Base-by-base conservation (phyloP, 768 basidiomycete species). In the Boletus subparvulus region DNA sequence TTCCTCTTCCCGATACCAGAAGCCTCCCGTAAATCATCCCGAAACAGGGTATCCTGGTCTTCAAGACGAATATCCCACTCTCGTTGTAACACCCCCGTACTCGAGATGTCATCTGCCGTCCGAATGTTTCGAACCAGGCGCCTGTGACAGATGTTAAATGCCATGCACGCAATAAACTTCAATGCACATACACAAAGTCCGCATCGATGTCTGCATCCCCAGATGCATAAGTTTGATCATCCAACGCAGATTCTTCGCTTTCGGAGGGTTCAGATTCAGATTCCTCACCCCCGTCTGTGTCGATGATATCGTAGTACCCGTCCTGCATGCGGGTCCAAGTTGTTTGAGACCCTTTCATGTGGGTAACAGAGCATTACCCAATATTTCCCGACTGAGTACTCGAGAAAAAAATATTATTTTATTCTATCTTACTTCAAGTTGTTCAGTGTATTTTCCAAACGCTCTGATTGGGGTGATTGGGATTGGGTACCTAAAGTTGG, bases 21-120 rank as follows among this genome's bases (percentile, higher is more conserved):
- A 7, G 88, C 89, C 16, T 47, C 50, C 19, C 55, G 55, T 28
- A 92, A 73, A 63, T 91, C 88, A 54, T 91, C 86, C 14, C 81
- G 83, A 65, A 92, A 88, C 60, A 86, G 82, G 1, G 80, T 80
- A 13, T 89, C 84, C 54, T 78, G 77, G 51, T 90, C 85, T 63
- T 86, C 83, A 43, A 56, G 51, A 35, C 39, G 50, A 11, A 56
- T 44, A 10, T 56, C 56, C 56, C 56, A 56, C n/a, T 56, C 56
- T 30, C 40, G 50, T 24, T 56, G 56, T 35, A 56, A 41, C n/a
- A 53, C 19, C 7, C 55, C 54, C 4, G 54, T 61, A n/a, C 46
- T 61, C 26, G 62, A 65, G 33, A 65, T 26, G 33, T 65, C 58
- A 12, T 51, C 55, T 13, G 50, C 39, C 11, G 50, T 41, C 19